Evolutionary conservation across 176 grass and related monocot species (phyloP), one percentile per base, ranked within the genome.

Genomic region (Oryza officinalis): DNA sequence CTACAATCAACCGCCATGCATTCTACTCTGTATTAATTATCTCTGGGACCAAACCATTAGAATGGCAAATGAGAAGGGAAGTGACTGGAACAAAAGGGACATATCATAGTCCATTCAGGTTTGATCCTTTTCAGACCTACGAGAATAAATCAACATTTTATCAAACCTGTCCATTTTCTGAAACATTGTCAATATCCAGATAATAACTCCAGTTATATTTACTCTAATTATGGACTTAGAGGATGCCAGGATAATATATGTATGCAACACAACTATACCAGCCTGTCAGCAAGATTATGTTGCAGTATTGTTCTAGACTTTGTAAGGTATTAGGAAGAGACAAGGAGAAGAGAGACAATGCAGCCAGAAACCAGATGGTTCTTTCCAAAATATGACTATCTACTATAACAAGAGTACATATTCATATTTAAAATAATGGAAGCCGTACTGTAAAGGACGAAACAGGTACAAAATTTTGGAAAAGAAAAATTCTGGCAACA

Each of bases 401-500:
- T 43, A 60, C 37, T 5, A 6, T 27, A 61, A 33, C 46, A 33
- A 67, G 27, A 47, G 14, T 47, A 33, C 8, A 15, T 49, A 84
- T 85, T 44, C 22, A 32, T 82, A 61, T 59, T 67, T 14, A 89
- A 79, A 84, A 75, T 23, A 20, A 74, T 70, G 31, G 69, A 20
- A 89, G 76, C 50, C 84, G 89, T 82, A 94, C 91, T 79, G 95
- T 90, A 77, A 98, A 89, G 30, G 80, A 93, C 92, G 91, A 98
- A 98, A 74, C 92, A 98, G 67, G 89, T 98, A 88, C 63, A 27
- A 69, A 70, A 13, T 54, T 65, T 77, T 49, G 68, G 7, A 67
- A 1, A 47, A 63, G 23, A 33, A 10, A 8, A 50, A 15, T 14
- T 66, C 13, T 41, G 3, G 27, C 44, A 69, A 33, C 2, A 27